Evolutionary conservation across 495 filamentous ascomycete species (phyloP).

Genomic region (Penicillium herquei): DNA sequence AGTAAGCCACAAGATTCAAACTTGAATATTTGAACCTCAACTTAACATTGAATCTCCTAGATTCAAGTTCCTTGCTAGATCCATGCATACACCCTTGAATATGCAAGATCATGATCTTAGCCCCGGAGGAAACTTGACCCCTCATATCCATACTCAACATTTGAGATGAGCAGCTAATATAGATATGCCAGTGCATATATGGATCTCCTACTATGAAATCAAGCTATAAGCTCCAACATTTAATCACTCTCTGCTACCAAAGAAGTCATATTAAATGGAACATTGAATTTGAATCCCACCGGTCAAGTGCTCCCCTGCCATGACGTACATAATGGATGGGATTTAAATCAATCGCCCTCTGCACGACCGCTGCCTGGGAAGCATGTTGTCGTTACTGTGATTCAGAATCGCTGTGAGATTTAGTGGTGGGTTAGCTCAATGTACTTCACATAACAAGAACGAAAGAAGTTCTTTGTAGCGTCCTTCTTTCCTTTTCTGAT

Average conservation of each 20-base stretch:
- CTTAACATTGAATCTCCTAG: too few species aligned
- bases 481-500: not conserved
- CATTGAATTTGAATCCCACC: constrained; percentile 21
- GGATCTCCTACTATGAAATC: not conserved
- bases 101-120: too few species aligned
- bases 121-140: too few species aligned
- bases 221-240: not conserved
- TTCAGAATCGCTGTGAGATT: not conserved
- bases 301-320: constrained; percentile 17
- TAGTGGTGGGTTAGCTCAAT: too few species aligned
- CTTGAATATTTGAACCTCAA: too few species aligned
- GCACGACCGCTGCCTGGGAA: constrained; percentile 19
- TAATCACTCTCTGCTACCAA: not conserved
- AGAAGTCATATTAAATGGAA: constrained; percentile 5
- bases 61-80: too few species aligned
- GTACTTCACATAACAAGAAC: not conserved
- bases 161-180: not conserved
- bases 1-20: not conserved
- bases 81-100: too few species aligned
- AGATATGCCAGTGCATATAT: too few species aligned
- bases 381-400: constrained; percentile 1
- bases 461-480: not conserved
- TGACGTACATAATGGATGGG: constrained; percentile 28
- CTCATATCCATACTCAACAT: not conserved
- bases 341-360: constrained; percentile 24